Conservation (phyloP, 768 basidiomycete species). For the Amanita molliuscula region DNA sequence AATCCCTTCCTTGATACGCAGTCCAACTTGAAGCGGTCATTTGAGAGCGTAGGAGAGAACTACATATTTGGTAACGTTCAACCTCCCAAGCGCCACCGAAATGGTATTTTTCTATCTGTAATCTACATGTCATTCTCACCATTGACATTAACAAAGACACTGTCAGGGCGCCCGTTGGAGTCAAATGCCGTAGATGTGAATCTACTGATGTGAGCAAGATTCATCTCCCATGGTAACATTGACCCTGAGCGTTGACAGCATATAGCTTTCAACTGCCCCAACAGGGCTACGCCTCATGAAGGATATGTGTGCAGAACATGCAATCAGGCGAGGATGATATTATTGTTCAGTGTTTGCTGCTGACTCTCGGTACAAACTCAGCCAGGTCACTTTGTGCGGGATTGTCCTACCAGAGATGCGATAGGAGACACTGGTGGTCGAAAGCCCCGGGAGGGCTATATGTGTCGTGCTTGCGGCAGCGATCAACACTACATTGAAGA, state of each 20-base stretch:
- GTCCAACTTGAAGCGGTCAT: constrained; percentile 40
- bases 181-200: constrained; percentile 71
- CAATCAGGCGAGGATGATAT: constrained; percentile 37
- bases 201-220: constrained; percentile 49
- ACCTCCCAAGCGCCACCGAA: constrained; percentile 49
- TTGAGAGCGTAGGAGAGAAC: constrained; percentile 45
- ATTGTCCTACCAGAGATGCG: constrained; percentile 75
- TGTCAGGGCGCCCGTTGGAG: constrained; percentile 52
- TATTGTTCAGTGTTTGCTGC: constrained; percentile 5
- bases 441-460: constrained; percentile 78
- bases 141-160: constrained; percentile 20
- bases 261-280: constrained; percentile 67
- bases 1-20: constrained; percentile 54
- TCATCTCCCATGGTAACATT: constrained; percentile 1
- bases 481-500: constrained; percentile 82
- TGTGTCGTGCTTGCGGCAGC: constrained; percentile 87
- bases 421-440: constrained; percentile 75
- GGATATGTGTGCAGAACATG: constrained; percentile 86
- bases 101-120: constrained; percentile 23
- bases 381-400: constrained; percentile 80
- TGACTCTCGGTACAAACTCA: constrained; percentile 14
- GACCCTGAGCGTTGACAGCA: constrained; percentile 35
- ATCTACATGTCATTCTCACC: constrained; percentile 3
- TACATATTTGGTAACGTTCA: constrained; percentile 60
- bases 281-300: constrained; percentile 67